Percentiles rank a stretch among this genome's conserved stretches.
These are phyloP conservation scores for Epichloe brachyelytri DNA, from an alignment of 2,329 filamentous ascomycete genomes.

Conservation along the genomic window DNA sequence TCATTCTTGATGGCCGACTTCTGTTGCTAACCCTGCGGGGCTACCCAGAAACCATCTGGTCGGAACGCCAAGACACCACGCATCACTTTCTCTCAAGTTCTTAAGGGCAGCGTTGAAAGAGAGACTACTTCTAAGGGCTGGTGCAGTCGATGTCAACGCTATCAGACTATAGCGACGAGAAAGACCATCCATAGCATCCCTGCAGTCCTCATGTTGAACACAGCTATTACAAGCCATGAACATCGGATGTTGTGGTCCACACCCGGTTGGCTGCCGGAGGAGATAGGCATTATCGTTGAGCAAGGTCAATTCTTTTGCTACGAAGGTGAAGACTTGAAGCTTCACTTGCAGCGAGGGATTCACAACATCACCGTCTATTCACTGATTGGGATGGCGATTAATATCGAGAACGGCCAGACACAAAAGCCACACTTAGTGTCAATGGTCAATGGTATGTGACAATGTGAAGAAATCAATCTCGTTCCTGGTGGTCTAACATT, in stretches of 20 bases:
- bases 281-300: slow-evolving; percentile 85
- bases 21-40: not conserved
- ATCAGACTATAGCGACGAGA: slow-evolving; percentile 74
- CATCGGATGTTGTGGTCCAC: slow-evolving; percentile 75
- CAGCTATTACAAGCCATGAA: slow-evolving; percentile 58
- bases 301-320: slow-evolving; percentile 91
- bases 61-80: slow-evolving; percentile 39
- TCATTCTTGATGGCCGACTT: not conserved
- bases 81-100: slow-evolving; percentile 71
- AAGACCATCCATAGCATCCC: slow-evolving; percentile 77
- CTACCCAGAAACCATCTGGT: slow-evolving; percentile 31
- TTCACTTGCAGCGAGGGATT: slow-evolving; percentile 65
- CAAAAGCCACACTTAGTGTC: slow-evolving; percentile 86
- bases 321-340: slow-evolving; percentile 76
- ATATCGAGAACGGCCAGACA: slow-evolving; percentile 74
- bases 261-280: slow-evolving; percentile 82
- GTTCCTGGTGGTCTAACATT: slow-evolving; percentile 1
- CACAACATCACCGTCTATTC: slow-evolving; percentile 84
- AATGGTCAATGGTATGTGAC: slow-evolving; percentile 62
- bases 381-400: slow-evolving; percentile 75
- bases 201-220: slow-evolving; percentile 78
- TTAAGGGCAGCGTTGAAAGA: slow-evolving; percentile 86
- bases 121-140: slow-evolving; percentile 83
- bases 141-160: slow-evolving; percentile 83
- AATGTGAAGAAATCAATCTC: not conserved